These are phyloP conservation scores for Mallotus japonicus DNA, from an alignment of 441 rosid genomes.

Conservation along the genomic window DNA sequence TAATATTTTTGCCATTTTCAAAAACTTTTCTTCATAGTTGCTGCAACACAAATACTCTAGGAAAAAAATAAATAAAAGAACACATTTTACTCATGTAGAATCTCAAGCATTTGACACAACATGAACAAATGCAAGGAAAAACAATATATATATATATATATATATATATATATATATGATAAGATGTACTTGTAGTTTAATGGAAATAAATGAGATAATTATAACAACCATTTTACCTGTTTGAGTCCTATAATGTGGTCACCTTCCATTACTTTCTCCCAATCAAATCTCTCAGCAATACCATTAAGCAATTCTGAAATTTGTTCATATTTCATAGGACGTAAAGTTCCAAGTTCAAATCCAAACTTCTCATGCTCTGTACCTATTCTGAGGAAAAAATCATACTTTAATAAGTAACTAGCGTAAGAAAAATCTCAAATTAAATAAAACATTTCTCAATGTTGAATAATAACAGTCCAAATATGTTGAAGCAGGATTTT, in stretches of 20 bases:
- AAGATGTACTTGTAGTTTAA: conserved; percentile 1
- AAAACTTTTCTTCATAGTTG: neutral
- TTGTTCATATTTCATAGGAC: conserved; percentile 96
- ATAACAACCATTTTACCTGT: conserved; percentile 51
- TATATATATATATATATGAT: neutral
- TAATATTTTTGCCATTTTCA: neutral
- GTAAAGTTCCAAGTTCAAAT: conserved; percentile 67
- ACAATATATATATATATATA: neutral
- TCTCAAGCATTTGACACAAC: conserved; percentile 15
- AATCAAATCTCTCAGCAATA: conserved; percentile 96
- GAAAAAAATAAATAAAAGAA: conserved; percentile 5
- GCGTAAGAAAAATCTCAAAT: neutral
- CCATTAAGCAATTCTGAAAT: conserved; percentile 86
- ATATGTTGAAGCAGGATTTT: neutral
- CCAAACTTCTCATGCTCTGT: conserved; percentile 99
- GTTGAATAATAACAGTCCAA: neutral
- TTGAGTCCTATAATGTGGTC: conserved; percentile 83
- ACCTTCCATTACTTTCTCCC: conserved; percentile 96
- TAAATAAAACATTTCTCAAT: neutral
- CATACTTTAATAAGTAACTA: conserved; percentile 25
- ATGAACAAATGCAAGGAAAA: conserved; percentile 12
- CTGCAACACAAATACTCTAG: neutral
- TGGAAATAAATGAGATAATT: neutral
- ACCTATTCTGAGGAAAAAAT: conserved; percentile 72
- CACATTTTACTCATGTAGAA: neutral